Base-by-base conservation (phyloP, 2,329 filamentous ascomycete species). In the Apiospora rasikravindrae region DNA sequence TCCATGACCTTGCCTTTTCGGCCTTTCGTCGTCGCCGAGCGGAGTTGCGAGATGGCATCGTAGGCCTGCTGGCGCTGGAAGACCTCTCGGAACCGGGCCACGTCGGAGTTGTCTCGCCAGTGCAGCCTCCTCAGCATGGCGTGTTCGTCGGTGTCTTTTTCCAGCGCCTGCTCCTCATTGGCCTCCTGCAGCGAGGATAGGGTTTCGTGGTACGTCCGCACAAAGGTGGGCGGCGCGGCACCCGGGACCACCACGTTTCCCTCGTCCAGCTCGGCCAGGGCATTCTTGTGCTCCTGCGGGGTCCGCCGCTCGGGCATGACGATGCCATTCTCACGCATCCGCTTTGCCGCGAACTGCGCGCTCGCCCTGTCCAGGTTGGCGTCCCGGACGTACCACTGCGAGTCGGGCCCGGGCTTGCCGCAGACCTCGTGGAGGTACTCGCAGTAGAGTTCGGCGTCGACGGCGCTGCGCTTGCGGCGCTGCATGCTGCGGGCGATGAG, bases 361-460 rank as follows among this genome's bases (percentile, higher is more conserved):
- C 87, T 88, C 71, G 86, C 83, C 13, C 84, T 40, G 70, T 90
- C 85, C 33, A 91, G 81, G 77, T 78, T 80, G 40, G 81, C 80
- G 70, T 89, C 88, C 51, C 88, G 86, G 13, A 74, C 69, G 67
- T 76, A 83, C 76, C 78, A 80, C 24, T 24, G 0, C 5, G n/a
- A 64, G 8, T 74, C 71, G 51, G 68, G 73, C 33, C 77, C 71
- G 37, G 86, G 82, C 22, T 79, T 74, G 10, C 84, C 82, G 24
- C 87, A 89, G 13, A 95, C 82, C 77, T 93, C 88, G 53, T 86
- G 84, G 4, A 92, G 81, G 77, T 86, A 88, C 5, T 91, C 86
- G 70, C 88, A 88, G n/a, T 86, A 80, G 4, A 92, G 81, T 75
- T 94, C 91, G 1, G 88, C 84, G 70, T 92, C 85, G 5, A 93